Conservation (phyloP, 2,329 filamentous ascomycete genomes). For the Lachnellula cervina region DNA sequence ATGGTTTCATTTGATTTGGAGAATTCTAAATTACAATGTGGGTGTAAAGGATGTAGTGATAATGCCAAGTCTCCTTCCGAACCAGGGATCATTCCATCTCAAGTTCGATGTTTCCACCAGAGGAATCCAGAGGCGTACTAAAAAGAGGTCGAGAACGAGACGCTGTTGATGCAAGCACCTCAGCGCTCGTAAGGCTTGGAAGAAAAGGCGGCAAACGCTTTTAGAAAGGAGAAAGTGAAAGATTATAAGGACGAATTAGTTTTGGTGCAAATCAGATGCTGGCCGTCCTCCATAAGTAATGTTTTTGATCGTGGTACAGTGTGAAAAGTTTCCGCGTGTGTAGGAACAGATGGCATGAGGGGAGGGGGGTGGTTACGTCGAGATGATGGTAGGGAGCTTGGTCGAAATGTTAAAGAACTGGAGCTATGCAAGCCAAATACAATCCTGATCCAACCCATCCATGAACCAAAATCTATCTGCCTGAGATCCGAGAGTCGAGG, state of each 20-base stretch:
- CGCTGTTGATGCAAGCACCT: neutral
- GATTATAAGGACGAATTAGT: neutral
- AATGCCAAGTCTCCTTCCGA: neutral
- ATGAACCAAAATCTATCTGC: neutral
- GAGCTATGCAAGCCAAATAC: neutral
- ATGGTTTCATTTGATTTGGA: too few species aligned
- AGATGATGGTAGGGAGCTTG: neutral
- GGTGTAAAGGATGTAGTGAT: neutral
- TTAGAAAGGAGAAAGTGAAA: neutral
- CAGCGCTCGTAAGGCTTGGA: neutral
- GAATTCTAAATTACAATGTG: neutral
- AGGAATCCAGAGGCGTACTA: neutral
- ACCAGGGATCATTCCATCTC: neutral
- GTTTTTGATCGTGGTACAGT: neutral
- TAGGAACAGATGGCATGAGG: neutral
- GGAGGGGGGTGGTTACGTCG: neutral
- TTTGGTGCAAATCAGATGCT: neutral
- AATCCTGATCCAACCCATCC: neutral
- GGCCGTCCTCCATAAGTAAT: neutral
- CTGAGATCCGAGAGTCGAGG: neutral
- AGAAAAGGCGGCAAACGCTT: neutral
- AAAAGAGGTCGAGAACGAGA: neutral
- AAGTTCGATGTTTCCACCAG: neutral
- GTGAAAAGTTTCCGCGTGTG: neutral
- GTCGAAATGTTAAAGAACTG: neutral